Base-by-base conservation (phyloP, 2,329 filamentous ascomycete genomes). In the Alternaria novae-zelandiae region DNA sequence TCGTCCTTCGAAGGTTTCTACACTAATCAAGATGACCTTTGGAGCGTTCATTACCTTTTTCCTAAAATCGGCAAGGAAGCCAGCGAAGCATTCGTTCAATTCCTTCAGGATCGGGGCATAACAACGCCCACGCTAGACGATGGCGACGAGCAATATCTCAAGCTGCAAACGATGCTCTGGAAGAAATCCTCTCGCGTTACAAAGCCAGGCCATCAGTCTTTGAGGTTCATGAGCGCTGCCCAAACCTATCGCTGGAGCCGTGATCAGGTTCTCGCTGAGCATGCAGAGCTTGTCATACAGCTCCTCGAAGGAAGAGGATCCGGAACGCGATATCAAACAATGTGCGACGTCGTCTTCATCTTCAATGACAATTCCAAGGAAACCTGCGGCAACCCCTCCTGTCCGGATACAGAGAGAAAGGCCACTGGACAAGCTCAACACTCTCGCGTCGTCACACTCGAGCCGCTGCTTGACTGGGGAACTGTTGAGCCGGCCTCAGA, bases 141-240 rank as follows among this genome's bases (percentile, higher is more conserved):
- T 5, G 4, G 26, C 11, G 13, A n/a, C 15, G 28, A 54, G 3
- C 55, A 63, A 32, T 43, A 67, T 13, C 58, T 61, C 0, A 25
- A 23, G 3, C 44, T 67, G 7, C 68, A 70, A 50, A 61, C 56
- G 2, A 54, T 54, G 45, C 26, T 70, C n/a, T 70, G 66, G 67
- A 41, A 51, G 28, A 56, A 57, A 1, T 5, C 36, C 12, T 47
- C 47, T 36, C 23, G 43, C 5, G 7, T 28, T n/a, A 13, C n/a
- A n/a, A 30, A 36, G 23, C 15, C 26, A 12, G 23, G 5, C 26
- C 8, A 51, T 23, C n/a, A 47, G 1, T 23, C 44, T 6, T 28
- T 28, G 21, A 9, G 10, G 11, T 9, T 17, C 12, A 21, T 12
- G 21, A 13, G 5, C 4, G 11, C 3, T n/a, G 36, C 5, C 2